A percentile compares a stretch with the other conserved stretches of the same genome.
phyloP scores from a whole-genome alignment of 306 rosid genomes.

The Chamaecrista fasciculata region DNA sequence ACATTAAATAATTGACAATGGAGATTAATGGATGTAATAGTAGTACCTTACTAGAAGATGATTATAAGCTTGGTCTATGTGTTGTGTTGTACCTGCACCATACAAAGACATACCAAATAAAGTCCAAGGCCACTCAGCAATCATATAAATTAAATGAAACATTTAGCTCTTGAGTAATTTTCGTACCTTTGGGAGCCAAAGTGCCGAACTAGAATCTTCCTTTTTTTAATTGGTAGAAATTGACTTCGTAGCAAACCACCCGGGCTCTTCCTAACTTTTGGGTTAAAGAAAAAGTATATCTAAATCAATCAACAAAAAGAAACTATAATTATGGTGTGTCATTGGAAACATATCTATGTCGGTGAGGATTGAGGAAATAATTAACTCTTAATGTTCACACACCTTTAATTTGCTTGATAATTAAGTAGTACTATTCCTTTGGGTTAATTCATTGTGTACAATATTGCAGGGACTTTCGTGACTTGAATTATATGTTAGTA shows the following conservation, averaged over 20 bases:
- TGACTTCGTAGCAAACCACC: constrained; percentile 1
- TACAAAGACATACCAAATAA: constrained; percentile 16
- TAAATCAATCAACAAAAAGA: background rate
- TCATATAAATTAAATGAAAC: background rate
- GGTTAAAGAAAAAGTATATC: background rate
- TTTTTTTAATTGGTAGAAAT: background rate
- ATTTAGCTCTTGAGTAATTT: constrained; percentile 1
- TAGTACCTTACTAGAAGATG: background rate
- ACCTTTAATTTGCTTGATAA: background rate
- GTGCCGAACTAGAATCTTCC: background rate
- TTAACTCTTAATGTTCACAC: too few relatives aligned
- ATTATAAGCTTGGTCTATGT: too few relatives aligned
- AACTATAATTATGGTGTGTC: too few relatives aligned
- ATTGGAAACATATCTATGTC: too few relatives aligned
- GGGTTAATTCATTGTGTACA: background rate
- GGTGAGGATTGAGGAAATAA: background rate
- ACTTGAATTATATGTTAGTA: too few relatives aligned
- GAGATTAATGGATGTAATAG: background rate
- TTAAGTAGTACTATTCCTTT: background rate
- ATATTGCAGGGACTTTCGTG: too few relatives aligned
- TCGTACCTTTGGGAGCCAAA: background rate
- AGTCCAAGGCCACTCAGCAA: background rate
- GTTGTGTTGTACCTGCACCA: constrained; percentile 19
- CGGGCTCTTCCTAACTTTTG: background rate
- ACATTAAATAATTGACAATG: background rate